Conservation (phyloP, 78 protist genomes). For the Chrysochromulina tobinii region DNA sequence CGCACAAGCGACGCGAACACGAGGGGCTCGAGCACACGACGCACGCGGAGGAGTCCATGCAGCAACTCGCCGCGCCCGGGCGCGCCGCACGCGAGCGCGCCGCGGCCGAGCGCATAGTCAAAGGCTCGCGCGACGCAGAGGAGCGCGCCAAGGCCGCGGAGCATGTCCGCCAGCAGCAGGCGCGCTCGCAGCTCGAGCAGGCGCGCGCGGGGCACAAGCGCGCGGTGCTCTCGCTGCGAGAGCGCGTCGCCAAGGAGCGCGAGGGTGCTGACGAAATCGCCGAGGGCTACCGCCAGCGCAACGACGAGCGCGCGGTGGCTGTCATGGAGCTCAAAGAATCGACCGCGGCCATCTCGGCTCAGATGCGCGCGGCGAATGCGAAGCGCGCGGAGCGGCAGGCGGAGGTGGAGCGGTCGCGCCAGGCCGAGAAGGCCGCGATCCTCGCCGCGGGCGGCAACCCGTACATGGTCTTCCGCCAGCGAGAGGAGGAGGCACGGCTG, state of each 20-base stretch:
- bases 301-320: background rate
- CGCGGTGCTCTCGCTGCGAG: background rate
- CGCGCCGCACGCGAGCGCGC: background rate
- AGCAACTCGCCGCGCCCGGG: too few relatives aligned
- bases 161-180: background rate
- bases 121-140: background rate
- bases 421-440: background rate
- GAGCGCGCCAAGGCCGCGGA: background rate
- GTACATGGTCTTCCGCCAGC: slow-evolving; percentile 15
- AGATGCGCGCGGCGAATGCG: background rate
- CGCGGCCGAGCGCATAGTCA: background rate
- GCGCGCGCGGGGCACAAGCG: background rate
- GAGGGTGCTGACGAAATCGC: background rate
- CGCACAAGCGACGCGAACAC: too few relatives aligned
- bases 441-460: slow-evolving; percentile 32
- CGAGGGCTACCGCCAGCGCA: background rate
- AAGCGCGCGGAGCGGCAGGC: background rate
- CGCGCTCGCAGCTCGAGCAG: background rate
- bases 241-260: background rate
- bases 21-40: too few relatives aligned
- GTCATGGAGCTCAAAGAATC: background rate
- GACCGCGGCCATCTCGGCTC: background rate
- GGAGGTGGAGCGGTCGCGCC: background rate
- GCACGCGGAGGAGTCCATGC: too few relatives aligned
- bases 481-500: background rate